Base-by-base conservation (phyloP, 768 basidiomycete genomes). In the Mrakia gelida region DNA sequence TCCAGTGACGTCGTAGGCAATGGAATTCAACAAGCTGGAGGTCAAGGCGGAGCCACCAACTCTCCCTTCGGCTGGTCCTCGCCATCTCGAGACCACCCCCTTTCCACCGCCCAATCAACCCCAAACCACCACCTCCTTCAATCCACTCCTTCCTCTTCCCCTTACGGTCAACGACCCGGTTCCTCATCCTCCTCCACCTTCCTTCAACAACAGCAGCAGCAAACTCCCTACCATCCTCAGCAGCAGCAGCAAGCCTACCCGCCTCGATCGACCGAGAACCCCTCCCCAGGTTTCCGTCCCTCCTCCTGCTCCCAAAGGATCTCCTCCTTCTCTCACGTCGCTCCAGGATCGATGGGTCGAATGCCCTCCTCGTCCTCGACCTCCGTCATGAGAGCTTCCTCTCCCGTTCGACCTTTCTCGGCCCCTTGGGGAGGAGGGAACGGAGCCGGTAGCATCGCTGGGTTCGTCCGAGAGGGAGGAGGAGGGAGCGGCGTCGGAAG, bases 371-470 rank as follows among this genome's bases (percentile, higher is more conserved):
- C 63, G 5, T 65, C 63, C 1, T 65, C 63, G n/a, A 65, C 63
- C 34, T 32, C 63, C 18, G 63, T 65, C 30, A 34, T 65, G 30
- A 32, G 63, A 32, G n/a, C 63, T 32, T 32, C 63, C 34, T 65
- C 63, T 30, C 63, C 63, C 34, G 30, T 65, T 32, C 63, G 63
- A 38, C 63, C 63, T 16, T 65, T 28, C 32, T 65, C 63, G 30
- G 63, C 63, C 2, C 63, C 63, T 38, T 32, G 30, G 63, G 63
- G 63, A 65, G 63, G 59, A 59, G 59, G 59, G 59, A 59, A 59
- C 59, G 59, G 59, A 11, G 28, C 59, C 4, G 59, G 59, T 6
- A 59, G 59, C 59, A 59, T 59, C 59, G 59, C 59, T 59, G 63
- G 63, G 32, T 65, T 65, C 34, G 63, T 34, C 13, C n/a, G 63